These are phyloP conservation scores for Juglanconis oblonga DNA, from an alignment of 2,329 filamentous ascomycete genomes.

Conservation along the genomic window DNA sequence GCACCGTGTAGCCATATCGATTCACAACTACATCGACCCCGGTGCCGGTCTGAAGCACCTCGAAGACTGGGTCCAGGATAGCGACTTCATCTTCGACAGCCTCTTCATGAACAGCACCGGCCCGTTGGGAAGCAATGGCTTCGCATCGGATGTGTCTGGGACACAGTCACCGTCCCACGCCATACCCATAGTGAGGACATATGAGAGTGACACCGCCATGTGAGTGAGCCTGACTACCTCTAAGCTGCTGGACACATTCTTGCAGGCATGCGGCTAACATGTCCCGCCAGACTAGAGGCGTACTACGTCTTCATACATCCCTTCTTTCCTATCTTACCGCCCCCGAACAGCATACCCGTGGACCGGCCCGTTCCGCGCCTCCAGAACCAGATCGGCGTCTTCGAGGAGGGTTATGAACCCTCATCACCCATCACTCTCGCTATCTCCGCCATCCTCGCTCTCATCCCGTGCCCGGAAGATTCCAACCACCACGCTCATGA, in stretches of 20 bases:
- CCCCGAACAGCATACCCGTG: slow-evolving; percentile 33
- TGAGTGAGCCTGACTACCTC: slow-evolving; percentile 31
- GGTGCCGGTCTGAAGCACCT: slow-evolving; percentile 46
- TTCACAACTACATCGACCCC: slow-evolving; percentile 42
- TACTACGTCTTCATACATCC: slow-evolving; percentile 53
- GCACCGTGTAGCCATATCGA: slow-evolving; percentile 27
- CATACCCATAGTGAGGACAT: slow-evolving; percentile 38
- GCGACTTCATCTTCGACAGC: slow-evolving; percentile 46
- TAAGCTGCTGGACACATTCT: not conserved
- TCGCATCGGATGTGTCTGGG: slow-evolving; percentile 5
- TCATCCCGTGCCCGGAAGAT: slow-evolving; percentile 29
- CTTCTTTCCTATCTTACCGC: slow-evolving; percentile 47
- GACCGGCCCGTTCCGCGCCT: slow-evolving; percentile 32
- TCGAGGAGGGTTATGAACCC: slow-evolving; percentile 1
- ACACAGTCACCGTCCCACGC: not conserved
- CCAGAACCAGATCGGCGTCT: slow-evolving; percentile 30
- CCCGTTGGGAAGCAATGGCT: not conserved
- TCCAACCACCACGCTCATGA: slow-evolving; percentile 32
- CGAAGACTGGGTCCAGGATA: slow-evolving; percentile 43
- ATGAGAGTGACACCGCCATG: slow-evolving; percentile 39
- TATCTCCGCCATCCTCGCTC: slow-evolving; percentile 21
- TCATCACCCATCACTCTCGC: slow-evolving; percentile 20
- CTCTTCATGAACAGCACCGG: slow-evolving; percentile 30
- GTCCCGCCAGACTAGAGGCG: slow-evolving; percentile 35
- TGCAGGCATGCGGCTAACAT: not conserved